Evolutionary conservation across 2,329 filamentous ascomycete species (phyloP), one percentile per base, ranked within the genome.

Genomic region (Sphaerostilbella broomeana): DNA sequence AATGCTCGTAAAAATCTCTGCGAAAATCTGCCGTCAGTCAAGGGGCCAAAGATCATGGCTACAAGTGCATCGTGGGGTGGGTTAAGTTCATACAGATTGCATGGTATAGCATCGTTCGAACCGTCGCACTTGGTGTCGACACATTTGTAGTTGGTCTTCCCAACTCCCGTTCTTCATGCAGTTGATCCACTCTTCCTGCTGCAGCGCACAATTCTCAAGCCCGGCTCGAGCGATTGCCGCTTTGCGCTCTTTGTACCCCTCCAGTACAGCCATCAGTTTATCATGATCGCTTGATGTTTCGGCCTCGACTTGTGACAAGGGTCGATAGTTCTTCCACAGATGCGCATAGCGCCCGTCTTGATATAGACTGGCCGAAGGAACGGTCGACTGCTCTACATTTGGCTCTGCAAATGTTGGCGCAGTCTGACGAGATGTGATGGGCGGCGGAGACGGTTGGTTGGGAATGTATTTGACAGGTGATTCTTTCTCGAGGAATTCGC

Each of bases 101-200:
- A 89, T 88, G 38, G 74, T 81, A 60, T 92, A 95, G 67, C 92
- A 98, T 50, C 84, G 74, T 57, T 92, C 84, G 55, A 95, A 89
- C 46, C 72, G 76, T 51, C 70, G 73, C 53, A 86, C 84, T 67
- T 95, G 81, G 40, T 77, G 72, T 27, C 81, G 72, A 60, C 92
- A 98, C 78, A 95, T 76, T 25, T 81, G 88, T 62, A 90, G 66
- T 50, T 77, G 74, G 49, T 84, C 78, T 53, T 67, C 63, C 68
- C 78, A 77, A 35, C 70, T 73, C 19, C 89, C 89, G 39, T 72
- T 70, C 53, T 75, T 74, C 71, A 92, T 92, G 69, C 92, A 98
- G 33, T 83, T 73, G 44, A 81, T 79, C 69, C 94, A 82, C 43
- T 82, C 81, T 57, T 86, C 72, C 65, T 95, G 87, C 59, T 94